Conservation (phyloP, 768 basidiomycete genomes). For the Suillus tomentosus region DNA sequence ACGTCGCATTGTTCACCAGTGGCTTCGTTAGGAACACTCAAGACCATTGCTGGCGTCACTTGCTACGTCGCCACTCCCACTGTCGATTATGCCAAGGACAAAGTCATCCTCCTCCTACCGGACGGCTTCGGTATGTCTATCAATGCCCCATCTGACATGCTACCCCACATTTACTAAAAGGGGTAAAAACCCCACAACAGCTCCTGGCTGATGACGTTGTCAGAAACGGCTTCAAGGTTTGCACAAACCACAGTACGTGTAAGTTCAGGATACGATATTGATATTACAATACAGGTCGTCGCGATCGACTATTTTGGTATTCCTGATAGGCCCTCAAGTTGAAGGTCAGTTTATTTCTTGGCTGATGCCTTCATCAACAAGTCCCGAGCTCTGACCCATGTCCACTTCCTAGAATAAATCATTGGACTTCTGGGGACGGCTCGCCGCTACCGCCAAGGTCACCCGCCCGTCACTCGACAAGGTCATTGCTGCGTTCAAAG, state of each 20-base stretch:
- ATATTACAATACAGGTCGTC: slow-evolving; percentile 22
- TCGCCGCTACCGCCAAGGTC: slow-evolving; percentile 31
- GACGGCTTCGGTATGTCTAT: slow-evolving; percentile 54
- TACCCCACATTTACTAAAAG: background rate
- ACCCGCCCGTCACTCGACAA: slow-evolving; percentile 40
- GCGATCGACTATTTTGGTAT: slow-evolving; percentile 39
- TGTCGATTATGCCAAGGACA: slow-evolving; percentile 51
- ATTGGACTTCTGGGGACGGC: slow-evolving; percentile 47
- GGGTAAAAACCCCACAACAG: slow-evolving; percentile 12
- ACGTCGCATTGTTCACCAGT: background rate
- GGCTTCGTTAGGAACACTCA: slow-evolving; percentile 43
- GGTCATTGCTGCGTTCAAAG: slow-evolving; percentile 39
- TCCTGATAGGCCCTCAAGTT: slow-evolving; percentile 21
- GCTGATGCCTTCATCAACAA: background rate
- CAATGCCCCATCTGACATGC: slow-evolving; percentile 37
- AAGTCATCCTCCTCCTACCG: slow-evolving; percentile 51
- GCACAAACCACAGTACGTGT: background rate
- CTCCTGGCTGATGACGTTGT: slow-evolving; percentile 40
- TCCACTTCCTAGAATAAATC: slow-evolving; percentile 18
- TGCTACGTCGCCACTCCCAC: slow-evolving; percentile 58
- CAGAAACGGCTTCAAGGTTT: slow-evolving; percentile 40
- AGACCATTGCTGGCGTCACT: slow-evolving; percentile 48
- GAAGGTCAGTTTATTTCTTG: slow-evolving; percentile 8
- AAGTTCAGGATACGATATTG: background rate
- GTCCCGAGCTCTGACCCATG: background rate